Evolutionary conservation across 768 basidiomycete genomes (phyloP).

Genomic region (Tubosaeta brunneosetosa): DNA sequence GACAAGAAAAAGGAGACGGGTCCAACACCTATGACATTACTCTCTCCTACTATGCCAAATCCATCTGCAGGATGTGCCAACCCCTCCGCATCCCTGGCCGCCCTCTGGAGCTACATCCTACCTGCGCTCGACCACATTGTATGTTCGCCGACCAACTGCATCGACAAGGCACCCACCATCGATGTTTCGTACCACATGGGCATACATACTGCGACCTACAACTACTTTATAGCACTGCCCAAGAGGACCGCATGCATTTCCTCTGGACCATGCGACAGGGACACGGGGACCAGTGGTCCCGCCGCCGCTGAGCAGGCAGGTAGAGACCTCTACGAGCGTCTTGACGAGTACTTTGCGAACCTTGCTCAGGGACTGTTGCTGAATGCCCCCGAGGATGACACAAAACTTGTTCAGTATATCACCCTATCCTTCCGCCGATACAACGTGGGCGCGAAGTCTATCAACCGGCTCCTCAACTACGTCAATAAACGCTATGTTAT

Average conservation of each 20-base stretch:
- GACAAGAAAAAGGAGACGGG: too few species aligned
- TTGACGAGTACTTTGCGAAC: constrained; percentile 68
- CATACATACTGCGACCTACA: constrained; percentile 78
- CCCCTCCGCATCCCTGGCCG: constrained; percentile 65
- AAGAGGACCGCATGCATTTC: constrained; percentile 10
- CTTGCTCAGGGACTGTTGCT: constrained; percentile 57
- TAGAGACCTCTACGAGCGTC: constrained; percentile 66
- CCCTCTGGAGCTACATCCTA: constrained; percentile 70
- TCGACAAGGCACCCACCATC: constrained; percentile 58
- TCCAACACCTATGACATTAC: too few species aligned
- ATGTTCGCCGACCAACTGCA: constrained; percentile 55
- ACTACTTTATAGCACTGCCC: constrained; percentile 58
- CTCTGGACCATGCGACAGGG: too few species aligned
- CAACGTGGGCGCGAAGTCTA: constrained; percentile 59
- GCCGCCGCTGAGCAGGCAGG: constrained; percentile 26
- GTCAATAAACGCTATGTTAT: constrained; percentile 69
- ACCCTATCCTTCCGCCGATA: constrained; percentile 69
- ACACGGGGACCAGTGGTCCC: too few species aligned
- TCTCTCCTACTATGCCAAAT: too few species aligned
- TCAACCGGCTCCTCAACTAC: constrained; percentile 72
- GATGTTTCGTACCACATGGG: constrained; percentile 71
- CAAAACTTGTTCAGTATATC: constrained; percentile 63
- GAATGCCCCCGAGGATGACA: constrained; percentile 62
- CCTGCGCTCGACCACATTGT: constrained; percentile 77
- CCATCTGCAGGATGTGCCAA: constrained; percentile 58